Percentiles rank a stretch among this genome's conserved stretches.
Evolutionary conservation across 768 basidiomycete species (phyloP).

Genomic region (Crucibulum laeve): DNA sequence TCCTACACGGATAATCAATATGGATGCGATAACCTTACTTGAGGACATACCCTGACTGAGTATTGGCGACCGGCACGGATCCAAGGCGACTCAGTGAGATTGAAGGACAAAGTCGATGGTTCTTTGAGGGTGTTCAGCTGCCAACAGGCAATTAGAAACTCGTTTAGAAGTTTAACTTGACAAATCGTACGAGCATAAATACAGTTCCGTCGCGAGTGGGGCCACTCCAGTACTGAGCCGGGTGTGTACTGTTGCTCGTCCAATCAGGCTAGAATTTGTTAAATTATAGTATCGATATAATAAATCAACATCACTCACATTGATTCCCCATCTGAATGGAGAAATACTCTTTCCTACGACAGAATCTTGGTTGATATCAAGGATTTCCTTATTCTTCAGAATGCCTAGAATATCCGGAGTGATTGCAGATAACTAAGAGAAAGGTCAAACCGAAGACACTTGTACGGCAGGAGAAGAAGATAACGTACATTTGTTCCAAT

Average conservation of each 20-base stretch:
- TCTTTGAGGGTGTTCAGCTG: constrained; percentile 55
- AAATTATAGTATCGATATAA: not conserved
- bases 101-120: constrained; percentile 50
- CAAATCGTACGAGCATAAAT: constrained; percentile 52
- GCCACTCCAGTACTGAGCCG: constrained; percentile 66
- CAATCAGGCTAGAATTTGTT: constrained; percentile 24
- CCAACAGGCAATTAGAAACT: not conserved
- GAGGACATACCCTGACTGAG: constrained; percentile 43
- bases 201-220: constrained; percentile 54
- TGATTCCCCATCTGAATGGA: constrained; percentile 67
- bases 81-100: constrained; percentile 61
- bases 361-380: constrained; percentile 68
- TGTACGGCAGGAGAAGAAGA: not conserved
- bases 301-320: constrained; percentile 31
- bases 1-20: constrained; percentile 27
- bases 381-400: constrained; percentile 57
- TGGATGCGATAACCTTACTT: not conserved
- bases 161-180: not conserved
- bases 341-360: constrained; percentile 56
- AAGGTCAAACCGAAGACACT: not conserved
- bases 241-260: constrained; percentile 39
- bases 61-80: constrained; percentile 61
- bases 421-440: constrained; percentile 42
- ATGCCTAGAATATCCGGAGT: constrained; percentile 49
- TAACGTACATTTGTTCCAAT: constrained; percentile 51